Conservation (phyloP, 495 filamentous ascomycete species). For the Podospora anserina region DNA sequence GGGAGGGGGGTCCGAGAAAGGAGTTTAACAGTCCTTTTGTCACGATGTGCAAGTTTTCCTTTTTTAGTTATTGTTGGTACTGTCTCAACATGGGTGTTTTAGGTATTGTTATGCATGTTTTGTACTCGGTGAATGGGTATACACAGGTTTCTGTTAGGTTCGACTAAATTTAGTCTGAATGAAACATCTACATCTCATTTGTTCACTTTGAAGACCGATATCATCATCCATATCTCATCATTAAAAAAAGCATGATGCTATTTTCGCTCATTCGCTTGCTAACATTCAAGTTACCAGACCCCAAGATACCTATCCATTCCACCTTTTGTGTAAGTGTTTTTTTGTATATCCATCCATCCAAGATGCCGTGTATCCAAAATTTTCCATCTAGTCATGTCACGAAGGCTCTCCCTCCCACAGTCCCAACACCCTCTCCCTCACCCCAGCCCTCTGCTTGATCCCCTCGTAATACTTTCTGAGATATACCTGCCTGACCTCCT, state of each 20-base stretch:
- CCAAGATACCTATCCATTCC: background rate
- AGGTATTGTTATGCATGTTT: background rate
- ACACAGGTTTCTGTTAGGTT: too few relatives aligned
- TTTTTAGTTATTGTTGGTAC: background rate
- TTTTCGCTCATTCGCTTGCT: background rate
- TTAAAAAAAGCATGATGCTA: too few relatives aligned
- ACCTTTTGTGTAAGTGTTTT: background rate
- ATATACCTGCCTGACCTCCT: constrained; percentile 9
- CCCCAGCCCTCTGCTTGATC: constrained; percentile 49
- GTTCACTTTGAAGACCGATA: too few relatives aligned
- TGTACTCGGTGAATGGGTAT: background rate
- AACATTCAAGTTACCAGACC: background rate
- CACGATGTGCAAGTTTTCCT: background rate
- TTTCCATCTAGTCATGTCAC: too few relatives aligned
- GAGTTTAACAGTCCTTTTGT: background rate
- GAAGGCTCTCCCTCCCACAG: background rate
- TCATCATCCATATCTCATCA: too few relatives aligned
- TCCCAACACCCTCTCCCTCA: constrained; percentile 42
- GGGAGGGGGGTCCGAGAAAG: background rate
- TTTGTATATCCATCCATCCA: background rate
- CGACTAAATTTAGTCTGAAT: too few relatives aligned
- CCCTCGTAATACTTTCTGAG: constrained; percentile 53
- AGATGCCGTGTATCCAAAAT: background rate
- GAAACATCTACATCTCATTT: too few relatives aligned
- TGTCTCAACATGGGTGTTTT: background rate